phyloP scores from a whole-genome alignment of 2,329 filamentous ascomycete species.

The Aspergillus fumigatus region DNA sequence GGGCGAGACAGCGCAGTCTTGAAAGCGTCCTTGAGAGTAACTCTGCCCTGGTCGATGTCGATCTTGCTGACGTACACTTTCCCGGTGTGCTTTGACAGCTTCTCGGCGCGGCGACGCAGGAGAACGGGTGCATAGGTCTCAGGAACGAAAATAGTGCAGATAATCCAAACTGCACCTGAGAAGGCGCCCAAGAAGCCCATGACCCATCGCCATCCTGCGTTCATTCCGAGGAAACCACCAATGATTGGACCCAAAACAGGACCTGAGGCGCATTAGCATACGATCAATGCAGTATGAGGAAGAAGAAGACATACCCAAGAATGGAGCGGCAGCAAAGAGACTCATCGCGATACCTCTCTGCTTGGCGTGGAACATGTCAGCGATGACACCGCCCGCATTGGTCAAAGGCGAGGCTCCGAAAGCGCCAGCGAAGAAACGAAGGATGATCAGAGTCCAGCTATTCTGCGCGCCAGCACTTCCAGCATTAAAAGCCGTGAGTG shows the following conservation, averaged over 20 bases:
- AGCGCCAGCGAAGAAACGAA: slow-evolving; percentile 62
- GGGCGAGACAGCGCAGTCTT: slow-evolving; percentile 49
- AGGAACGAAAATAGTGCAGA: slow-evolving; percentile 26
- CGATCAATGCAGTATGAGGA: not conserved
- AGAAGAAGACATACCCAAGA: slow-evolving; percentile 44
- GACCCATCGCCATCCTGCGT: slow-evolving; percentile 66
- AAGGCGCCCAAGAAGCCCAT: slow-evolving; percentile 60
- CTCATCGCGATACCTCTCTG: slow-evolving; percentile 57
- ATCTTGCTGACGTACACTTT: slow-evolving; percentile 44
- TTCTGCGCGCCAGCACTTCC: slow-evolving; percentile 55
- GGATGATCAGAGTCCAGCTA: slow-evolving; percentile 57
- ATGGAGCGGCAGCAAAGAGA: slow-evolving; percentile 63
- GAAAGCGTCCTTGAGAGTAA: slow-evolving; percentile 36
- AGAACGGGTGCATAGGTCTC: slow-evolving; percentile 48
- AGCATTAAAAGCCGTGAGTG: slow-evolving; percentile 58
- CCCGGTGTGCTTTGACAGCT: slow-evolving; percentile 47
- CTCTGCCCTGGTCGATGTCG: slow-evolving; percentile 39
- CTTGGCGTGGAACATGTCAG: slow-evolving; percentile 55
- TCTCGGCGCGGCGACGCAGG: slow-evolving; percentile 47
- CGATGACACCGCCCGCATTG: slow-evolving; percentile 59
- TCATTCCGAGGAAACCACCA: slow-evolving; percentile 62
- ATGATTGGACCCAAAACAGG: slow-evolving; percentile 62
- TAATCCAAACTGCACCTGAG: slow-evolving; percentile 54
- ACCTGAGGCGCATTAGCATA: slow-evolving; percentile 22
- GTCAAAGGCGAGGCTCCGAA: slow-evolving; percentile 61